Evolutionary conservation across 805 yeast genomes (phyloP).

Genomic region (Cyberlindnera sargentensis): DNA sequence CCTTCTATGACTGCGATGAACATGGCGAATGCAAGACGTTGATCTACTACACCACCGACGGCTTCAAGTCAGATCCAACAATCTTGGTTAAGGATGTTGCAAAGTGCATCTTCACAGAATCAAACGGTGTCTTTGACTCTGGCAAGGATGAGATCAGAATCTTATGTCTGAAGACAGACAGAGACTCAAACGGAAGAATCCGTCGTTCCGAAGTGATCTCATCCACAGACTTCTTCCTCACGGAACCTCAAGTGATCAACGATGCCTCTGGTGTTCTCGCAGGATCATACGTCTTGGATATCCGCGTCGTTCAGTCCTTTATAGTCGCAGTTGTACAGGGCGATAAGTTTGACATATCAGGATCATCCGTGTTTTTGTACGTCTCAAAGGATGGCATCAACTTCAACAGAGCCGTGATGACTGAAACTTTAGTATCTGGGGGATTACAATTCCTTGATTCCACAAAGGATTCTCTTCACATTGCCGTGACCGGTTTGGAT

Average conservation of each 20-base stretch:
- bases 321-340: slow-evolving; percentile 27
- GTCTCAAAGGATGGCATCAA: slow-evolving; percentile 28
- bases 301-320: slow-evolving; percentile 26
- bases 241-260: slow-evolving; percentile 22
- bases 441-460: slow-evolving; percentile 29
- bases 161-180: slow-evolving; percentile 37
- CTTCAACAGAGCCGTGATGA: slow-evolving; percentile 30
- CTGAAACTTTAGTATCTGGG: slow-evolving; percentile 14
- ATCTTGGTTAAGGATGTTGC: slow-evolving; percentile 18
- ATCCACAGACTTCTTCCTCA: slow-evolving; percentile 40
- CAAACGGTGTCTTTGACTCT: slow-evolving; percentile 18
- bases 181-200: slow-evolving; percentile 28
- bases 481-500: slow-evolving; percentile 25
- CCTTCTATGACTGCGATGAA: slow-evolving; percentile 20
- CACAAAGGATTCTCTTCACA: slow-evolving; percentile 32
- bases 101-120: slow-evolving; percentile 28
- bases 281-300: slow-evolving; percentile 25
- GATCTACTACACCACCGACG: slow-evolving; percentile 39
- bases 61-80: slow-evolving; percentile 30
- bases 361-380: slow-evolving; percentile 18
- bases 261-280: slow-evolving; percentile 25
- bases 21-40: slow-evolving; percentile 26
- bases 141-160: slow-evolving; percentile 26
- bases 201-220: slow-evolving; percentile 24
- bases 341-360: slow-evolving; percentile 14